Evolutionary conservation across 768 basidiomycete genomes (phyloP).

Genomic region (Pholiota conissans): DNA sequence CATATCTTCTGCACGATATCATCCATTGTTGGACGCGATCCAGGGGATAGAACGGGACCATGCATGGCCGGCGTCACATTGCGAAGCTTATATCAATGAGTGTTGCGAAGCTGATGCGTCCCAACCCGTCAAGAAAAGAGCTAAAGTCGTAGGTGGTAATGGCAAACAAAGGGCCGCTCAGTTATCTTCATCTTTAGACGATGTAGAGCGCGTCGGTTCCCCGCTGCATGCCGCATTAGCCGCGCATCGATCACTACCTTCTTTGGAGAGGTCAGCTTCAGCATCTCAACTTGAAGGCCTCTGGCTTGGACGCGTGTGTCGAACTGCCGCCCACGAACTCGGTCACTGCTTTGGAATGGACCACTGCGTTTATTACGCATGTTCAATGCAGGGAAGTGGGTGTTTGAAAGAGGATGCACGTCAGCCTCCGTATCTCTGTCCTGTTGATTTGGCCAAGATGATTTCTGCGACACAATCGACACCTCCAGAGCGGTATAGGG

Average conservation of each 20-base stretch:
- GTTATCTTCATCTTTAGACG: neutral
- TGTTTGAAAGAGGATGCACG: constrained; percentile 31
- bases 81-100: constrained; percentile 22
- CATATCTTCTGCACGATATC: constrained; percentile 34
- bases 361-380: constrained; percentile 37
- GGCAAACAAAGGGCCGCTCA: neutral
- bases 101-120: constrained; percentile 10
- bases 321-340: constrained; percentile 38
- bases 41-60: constrained; percentile 31
- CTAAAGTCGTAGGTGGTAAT: neutral
- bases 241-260: constrained; percentile 10
- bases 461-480: constrained; percentile 23
- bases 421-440: constrained; percentile 36
- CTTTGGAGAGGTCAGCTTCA: neutral
- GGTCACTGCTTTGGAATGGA: constrained; percentile 43
- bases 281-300: constrained; percentile 18
- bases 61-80: constrained; percentile 38
- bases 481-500: constrained; percentile 20
- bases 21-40: constrained; percentile 29
- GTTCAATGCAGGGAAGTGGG: constrained; percentile 35
- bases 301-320: constrained; percentile 35
- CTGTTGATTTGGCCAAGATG: constrained; percentile 32
- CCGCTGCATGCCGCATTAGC: constrained; percentile 8
- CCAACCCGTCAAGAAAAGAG: constrained; percentile 13
- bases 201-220: neutral